A percentile compares a stretch with the other conserved stretches of the same genome.
phyloP scores from a whole-genome alignment of 306 rosid species.

The peach (Prunus persica) region DNA sequence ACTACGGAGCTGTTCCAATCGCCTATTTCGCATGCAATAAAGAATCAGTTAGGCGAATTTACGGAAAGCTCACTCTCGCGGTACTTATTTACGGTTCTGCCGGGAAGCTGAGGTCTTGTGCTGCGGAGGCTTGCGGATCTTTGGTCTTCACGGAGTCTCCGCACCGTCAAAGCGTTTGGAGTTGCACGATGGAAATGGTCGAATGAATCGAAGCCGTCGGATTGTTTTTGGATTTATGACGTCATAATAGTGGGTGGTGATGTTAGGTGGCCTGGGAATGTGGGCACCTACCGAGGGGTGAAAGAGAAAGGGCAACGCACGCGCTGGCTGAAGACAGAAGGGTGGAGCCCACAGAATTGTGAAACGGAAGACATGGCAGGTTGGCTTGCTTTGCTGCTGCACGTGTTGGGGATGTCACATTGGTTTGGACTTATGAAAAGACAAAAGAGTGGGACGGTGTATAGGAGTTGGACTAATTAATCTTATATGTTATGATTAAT shows the following conservation, averaged over 20 bases:
- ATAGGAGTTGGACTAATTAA: neutral
- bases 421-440: neutral
- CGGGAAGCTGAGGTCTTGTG: neutral
- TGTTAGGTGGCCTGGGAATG: conserved; percentile 6
- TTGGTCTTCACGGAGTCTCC: conserved; percentile 15
- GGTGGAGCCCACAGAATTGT: conserved; percentile 8
- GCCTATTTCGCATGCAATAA: conserved; percentile 32
- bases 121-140: neutral
- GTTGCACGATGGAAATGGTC: neutral
- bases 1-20: conserved; percentile 4
- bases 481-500: neutral
- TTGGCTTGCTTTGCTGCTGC: neutral
- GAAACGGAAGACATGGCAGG: neutral
- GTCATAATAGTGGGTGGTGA: conserved; percentile 22
- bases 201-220: conserved; percentile 17
- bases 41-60: neutral
- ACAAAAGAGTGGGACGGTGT: neutral
- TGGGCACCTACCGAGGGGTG: conserved; percentile 27
- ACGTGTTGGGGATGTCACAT: neutral
- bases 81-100: neutral
- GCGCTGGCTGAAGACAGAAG: neutral
- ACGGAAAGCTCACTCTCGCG: neutral
- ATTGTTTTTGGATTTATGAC: conserved; percentile 7
- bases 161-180: neutral
- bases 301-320: conserved; percentile 29